These are phyloP conservation scores for Yamadazyma atlantica DNA, from an alignment of 1,139 yeast species.

Conservation along the genomic window DNA sequence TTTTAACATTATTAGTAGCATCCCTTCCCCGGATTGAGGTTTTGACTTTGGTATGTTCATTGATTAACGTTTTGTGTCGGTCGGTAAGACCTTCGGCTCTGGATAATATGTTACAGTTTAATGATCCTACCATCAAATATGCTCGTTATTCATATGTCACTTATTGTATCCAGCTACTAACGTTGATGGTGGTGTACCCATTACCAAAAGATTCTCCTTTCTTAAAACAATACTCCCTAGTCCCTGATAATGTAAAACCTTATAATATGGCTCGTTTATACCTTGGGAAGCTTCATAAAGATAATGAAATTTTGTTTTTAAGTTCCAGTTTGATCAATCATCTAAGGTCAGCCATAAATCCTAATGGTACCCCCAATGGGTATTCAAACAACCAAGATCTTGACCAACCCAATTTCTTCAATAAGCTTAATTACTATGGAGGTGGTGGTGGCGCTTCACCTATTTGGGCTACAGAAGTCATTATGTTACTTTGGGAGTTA, in stretches of 20 bases:
- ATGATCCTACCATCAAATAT: constrained; percentile 38
- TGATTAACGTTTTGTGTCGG: constrained; percentile 59
- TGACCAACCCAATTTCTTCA: constrained; percentile 3
- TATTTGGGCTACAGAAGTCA: constrained; percentile 53
- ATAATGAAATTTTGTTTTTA: constrained; percentile 51
- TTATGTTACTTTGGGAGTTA: constrained; percentile 73
- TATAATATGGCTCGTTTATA: constrained; percentile 51
- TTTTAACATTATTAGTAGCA: constrained; percentile 58
- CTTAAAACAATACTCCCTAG: constrained; percentile 41
- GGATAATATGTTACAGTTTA: constrained; percentile 36
- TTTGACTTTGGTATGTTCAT: constrained; percentile 63
- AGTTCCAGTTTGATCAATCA: constrained; percentile 35
- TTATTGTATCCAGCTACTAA: constrained; percentile 60
- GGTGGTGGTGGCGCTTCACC: constrained; percentile 31
- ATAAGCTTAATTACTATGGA: constrained; percentile 8
- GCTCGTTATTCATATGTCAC: constrained; percentile 52
- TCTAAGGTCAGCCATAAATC: neutral
- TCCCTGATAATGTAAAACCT: constrained; percentile 25
- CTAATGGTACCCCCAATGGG: neutral
- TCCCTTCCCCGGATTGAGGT: constrained; percentile 47
- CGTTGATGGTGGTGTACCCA: constrained; percentile 64
- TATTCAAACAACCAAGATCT: constrained; percentile 5
- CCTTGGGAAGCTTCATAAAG: constrained; percentile 53
- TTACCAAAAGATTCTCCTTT: constrained; percentile 45
- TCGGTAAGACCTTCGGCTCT: constrained; percentile 25